Evolutionary conservation across 2,329 filamentous ascomycete species (phyloP).

Genomic region (Pseudogymnoascus sp.): DNA sequence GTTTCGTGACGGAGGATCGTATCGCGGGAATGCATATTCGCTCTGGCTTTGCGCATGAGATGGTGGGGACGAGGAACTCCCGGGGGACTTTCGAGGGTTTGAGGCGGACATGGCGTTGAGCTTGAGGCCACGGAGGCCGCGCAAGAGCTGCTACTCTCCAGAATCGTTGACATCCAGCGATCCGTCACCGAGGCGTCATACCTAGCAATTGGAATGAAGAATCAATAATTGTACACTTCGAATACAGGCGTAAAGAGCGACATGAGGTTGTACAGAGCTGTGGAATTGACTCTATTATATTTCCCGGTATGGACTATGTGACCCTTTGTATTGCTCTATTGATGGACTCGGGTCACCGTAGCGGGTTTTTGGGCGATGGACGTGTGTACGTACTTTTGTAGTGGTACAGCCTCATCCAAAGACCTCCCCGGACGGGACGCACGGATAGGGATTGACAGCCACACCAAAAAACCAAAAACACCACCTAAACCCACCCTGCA

Average conservation of each 20-base stretch:
- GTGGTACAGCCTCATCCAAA: neutral
- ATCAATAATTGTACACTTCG: neutral
- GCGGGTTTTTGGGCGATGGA: neutral
- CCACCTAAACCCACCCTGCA: neutral
- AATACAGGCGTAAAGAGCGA: neutral
- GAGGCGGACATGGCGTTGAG: constrained; percentile 32
- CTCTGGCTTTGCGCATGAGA: constrained; percentile 21
- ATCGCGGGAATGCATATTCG: constrained; percentile 49
- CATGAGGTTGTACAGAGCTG: neutral
- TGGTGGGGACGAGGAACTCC: constrained; percentile 36
- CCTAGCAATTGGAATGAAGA: constrained; percentile 13
- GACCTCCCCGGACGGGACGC: neutral
- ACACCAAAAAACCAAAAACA: neutral
- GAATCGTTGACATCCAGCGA: constrained; percentile 17
- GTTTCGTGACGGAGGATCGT: constrained; percentile 42
- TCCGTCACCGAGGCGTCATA: constrained; percentile 27
- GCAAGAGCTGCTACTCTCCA: constrained; percentile 13
- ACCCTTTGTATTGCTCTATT: neutral
- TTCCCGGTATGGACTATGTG: neutral
- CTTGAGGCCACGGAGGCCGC: constrained; percentile 19
- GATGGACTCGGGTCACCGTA: neutral
- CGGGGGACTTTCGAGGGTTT: constrained; percentile 37
- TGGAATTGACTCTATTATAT: neutral
- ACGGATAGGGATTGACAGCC: neutral
- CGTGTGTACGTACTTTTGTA: neutral